phyloP scores from a whole-genome alignment of 192 early-diverging fungal species.

The Chytriomyces confervae region DNA sequence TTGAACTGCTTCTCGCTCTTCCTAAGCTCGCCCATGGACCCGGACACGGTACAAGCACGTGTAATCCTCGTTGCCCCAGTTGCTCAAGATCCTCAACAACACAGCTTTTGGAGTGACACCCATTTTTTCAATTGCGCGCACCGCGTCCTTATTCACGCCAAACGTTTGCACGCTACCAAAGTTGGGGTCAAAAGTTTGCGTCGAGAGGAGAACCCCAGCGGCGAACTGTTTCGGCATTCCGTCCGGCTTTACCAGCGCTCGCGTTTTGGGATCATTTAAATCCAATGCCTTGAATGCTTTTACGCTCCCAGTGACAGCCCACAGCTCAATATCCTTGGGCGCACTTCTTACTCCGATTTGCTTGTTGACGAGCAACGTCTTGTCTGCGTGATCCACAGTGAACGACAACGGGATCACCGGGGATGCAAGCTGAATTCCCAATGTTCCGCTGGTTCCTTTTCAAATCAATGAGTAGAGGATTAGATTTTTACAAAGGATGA shows the following conservation, averaged over 20 bases:
- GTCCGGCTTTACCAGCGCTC: neutral
- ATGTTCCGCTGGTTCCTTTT: slow-evolving; percentile 37
- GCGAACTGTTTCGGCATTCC: neutral
- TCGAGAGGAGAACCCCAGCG: slow-evolving; percentile 14
- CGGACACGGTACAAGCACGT: slow-evolving; percentile 48
- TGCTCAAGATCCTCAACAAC: slow-evolving; percentile 37
- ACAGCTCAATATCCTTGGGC: slow-evolving; percentile 47
- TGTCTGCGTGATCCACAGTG: slow-evolving; percentile 41
- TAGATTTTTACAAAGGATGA: neutral
- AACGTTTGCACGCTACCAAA: slow-evolving; percentile 20
- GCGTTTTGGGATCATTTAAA: slow-evolving; percentile 16
- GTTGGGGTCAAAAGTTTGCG: slow-evolving; percentile 26
- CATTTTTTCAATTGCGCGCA: neutral
- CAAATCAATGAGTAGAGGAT: neutral
- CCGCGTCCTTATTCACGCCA: slow-evolving; percentile 10
- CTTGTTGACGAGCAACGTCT: neutral
- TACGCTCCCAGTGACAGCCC: slow-evolving; percentile 35
- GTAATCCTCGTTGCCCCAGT: slow-evolving; percentile 46
- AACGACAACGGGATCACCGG: slow-evolving; percentile 43
- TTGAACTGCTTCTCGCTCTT: too few relatives aligned
- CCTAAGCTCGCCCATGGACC: slow-evolving; percentile 36
- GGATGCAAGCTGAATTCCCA: slow-evolving; percentile 36
- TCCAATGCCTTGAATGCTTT: slow-evolving; percentile 24
- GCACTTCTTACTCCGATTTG: slow-evolving; percentile 14
- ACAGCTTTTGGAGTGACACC: slow-evolving; percentile 16